Base-by-base conservation (phyloP, 805 yeast genomes). In the Candida pini region DNA sequence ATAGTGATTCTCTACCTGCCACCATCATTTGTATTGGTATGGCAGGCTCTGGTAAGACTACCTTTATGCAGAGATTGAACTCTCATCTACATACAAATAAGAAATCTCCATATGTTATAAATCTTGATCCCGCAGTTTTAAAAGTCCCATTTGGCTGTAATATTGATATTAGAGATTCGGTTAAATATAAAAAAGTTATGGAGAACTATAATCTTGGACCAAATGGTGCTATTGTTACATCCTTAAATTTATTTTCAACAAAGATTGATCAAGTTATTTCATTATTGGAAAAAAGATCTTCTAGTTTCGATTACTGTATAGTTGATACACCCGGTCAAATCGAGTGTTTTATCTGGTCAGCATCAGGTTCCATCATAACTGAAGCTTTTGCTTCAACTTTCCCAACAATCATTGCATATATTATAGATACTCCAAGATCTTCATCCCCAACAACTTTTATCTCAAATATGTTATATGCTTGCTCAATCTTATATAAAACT, bases 311-410 rank as follows among this genome's bases (percentile, higher is more conserved):
- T 15, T 81, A 88, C 56, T 84, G 89, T 44, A 80, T 92, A 24
- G 76, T 90, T 33, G 99, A 92, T 62, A 92, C 99, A 1, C 99
- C 99, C 0, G 99, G 99, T 9, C 99, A 92, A 62, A 92, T 92
- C 43, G 99, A 92, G 61, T 89, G 97, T 64, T 92, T 92, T 58
- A 88, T 92, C 28, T 92, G 99, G 98, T 81, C 94, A 30, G 98
- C 98, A 0, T 84, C 96, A 16, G 99, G 99, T 9, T 75, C 96
- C 16, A 92, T 92, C 43, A 83, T 92, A 39, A 90, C 97, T 1
- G 98, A 92, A 56, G 88, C 97, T 0, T 85, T 92, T 63, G 98
- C 97, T 1, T 82, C 95, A 0, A 78, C 94, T 4, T 86, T 87
- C 57, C 99, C 99, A 13, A 92, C 98, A 0, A 86, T 92, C 18